A percentile compares a stretch with the other conserved stretches of the same genome.
Evolutionary conservation across 2,329 filamentous ascomycete species (phyloP).

Genomic region (Xylariaceae sp.): DNA sequence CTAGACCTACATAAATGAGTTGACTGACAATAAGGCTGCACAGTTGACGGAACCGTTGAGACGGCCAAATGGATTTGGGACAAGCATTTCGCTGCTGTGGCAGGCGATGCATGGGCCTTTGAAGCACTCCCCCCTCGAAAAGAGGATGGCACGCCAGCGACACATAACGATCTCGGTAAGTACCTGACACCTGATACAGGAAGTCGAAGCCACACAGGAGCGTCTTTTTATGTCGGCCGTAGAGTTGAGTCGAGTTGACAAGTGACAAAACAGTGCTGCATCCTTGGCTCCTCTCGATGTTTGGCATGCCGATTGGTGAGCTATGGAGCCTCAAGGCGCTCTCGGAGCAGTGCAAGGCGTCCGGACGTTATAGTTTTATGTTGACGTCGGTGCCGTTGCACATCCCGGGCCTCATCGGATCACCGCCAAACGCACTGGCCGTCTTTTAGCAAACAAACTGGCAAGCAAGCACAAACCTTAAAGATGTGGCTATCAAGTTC

Average conservation of each 20-base stretch:
- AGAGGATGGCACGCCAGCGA: slow-evolving; percentile 36
- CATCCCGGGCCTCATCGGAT: slow-evolving; percentile 50
- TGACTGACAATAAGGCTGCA: background rate
- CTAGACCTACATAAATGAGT: background rate
- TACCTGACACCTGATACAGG: background rate
- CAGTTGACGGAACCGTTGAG: slow-evolving; percentile 45
- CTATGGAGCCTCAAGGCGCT: slow-evolving; percentile 55
- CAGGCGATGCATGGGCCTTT: slow-evolving; percentile 61
- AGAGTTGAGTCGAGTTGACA: slow-evolving; percentile 2
- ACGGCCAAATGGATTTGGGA: slow-evolving; percentile 67
- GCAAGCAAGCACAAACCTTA: background rate
- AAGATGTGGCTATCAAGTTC: too few relatives aligned
- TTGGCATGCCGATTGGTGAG: slow-evolving; percentile 55
- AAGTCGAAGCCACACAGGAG: background rate
- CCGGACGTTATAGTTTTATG: slow-evolving; percentile 58
- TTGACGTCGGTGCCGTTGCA: slow-evolving; percentile 60
- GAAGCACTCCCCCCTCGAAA: slow-evolving; percentile 60
- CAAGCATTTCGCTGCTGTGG: slow-evolving; percentile 64
- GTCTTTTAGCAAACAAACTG: slow-evolving; percentile 35
- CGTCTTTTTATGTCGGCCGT: background rate
- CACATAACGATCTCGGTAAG: slow-evolving; percentile 38
- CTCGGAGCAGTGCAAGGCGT: slow-evolving; percentile 50
- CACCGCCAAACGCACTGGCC: slow-evolving; percentile 48
- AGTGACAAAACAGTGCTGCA: slow-evolving; percentile 39
- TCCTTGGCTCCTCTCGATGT: slow-evolving; percentile 47